Evolutionary conservation across 2,329 filamentous ascomycete genomes (phyloP).

Genomic region (Pseudogymnoascus sp.): DNA sequence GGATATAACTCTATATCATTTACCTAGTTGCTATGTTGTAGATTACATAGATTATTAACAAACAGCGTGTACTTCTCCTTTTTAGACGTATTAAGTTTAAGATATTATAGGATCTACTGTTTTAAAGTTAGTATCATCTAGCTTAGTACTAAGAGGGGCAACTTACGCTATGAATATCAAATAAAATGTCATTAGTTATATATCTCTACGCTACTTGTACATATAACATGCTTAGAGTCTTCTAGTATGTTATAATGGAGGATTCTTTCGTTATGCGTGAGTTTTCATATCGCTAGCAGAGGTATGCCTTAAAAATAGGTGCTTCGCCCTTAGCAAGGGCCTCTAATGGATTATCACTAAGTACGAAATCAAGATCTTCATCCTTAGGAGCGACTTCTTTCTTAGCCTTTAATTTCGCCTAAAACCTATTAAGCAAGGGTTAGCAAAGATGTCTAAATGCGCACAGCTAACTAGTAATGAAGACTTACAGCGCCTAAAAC

Average conservation of each 20-base stretch:
- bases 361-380: neutral
- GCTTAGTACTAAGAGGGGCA: conserved; percentile 4
- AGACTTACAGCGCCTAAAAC: conserved; percentile 20
- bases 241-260: conserved; percentile 21
- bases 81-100: conserved; percentile 22
- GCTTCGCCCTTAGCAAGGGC: conserved; percentile 18
- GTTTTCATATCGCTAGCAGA: conserved; percentile 21
- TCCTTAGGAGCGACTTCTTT: neutral
- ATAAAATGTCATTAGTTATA: conserved; percentile 20
- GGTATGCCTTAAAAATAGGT: conserved; percentile 23
- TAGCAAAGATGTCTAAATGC: conserved; percentile 15
- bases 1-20: conserved; percentile 23
- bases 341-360: conserved; percentile 14
- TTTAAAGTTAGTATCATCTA: conserved; percentile 14
- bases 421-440: conserved; percentile 18
- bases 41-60: conserved; percentile 23
- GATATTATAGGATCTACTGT: conserved; percentile 21
- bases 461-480: conserved; percentile 10
- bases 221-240: conserved; percentile 23
- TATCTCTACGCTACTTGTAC: conserved; percentile 15
- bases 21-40: conserved; percentile 24
- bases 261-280: conserved; percentile 24
- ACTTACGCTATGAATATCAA: conserved; percentile 22
- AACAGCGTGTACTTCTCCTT: conserved; percentile 24
- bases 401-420: conserved; percentile 4